These are phyloP conservation scores for Terana coerulea DNA, from an alignment of 768 basidiomycete genomes.

Conservation along the genomic window DNA sequence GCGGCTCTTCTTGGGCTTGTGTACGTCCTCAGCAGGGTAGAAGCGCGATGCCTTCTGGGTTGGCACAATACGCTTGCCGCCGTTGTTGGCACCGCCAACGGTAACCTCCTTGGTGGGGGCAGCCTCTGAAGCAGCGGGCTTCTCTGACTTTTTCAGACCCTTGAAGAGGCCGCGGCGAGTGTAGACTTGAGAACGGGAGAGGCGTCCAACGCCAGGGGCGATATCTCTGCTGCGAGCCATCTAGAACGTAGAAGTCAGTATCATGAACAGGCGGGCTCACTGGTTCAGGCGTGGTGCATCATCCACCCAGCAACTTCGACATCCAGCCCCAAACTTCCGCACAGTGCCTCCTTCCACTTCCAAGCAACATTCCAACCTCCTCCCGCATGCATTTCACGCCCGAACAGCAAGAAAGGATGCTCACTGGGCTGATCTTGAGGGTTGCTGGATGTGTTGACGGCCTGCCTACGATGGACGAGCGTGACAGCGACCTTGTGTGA, in stretches of 20 bases:
- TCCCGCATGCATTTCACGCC: slow-evolving; percentile 15
- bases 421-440: slow-evolving; percentile 46
- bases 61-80: slow-evolving; percentile 82
- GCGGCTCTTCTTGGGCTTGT: slow-evolving; percentile 86
- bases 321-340: slow-evolving; percentile 24
- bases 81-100: slow-evolving; percentile 89
- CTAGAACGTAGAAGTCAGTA: slow-evolving; percentile 32
- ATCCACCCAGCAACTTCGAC: slow-evolving; percentile 33
- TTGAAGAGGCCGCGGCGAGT: slow-evolving; percentile 83
- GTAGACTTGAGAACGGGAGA: slow-evolving; percentile 79
- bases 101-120: slow-evolving; percentile 71
- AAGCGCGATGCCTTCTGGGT: slow-evolving; percentile 81
- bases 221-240: slow-evolving; percentile 89
- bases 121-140: slow-evolving; percentile 55
- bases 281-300: slow-evolving; percentile 17
- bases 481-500: slow-evolving; percentile 2
- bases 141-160: slow-evolving; percentile 75
- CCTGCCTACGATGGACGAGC: slow-evolving; percentile 3
- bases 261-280: slow-evolving; percentile 8
- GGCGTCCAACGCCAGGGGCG: slow-evolving; percentile 74
- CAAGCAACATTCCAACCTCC: slow-evolving; percentile 12
- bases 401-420: slow-evolving; percentile 26
- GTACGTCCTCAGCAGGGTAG: slow-evolving; percentile 95
- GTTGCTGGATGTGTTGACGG: slow-evolving; percentile 13
- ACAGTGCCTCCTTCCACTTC: slow-evolving; percentile 9